A percentile compares a stretch with the other conserved stretches of the same genome.
phyloP scores from a whole-genome alignment of 2,329 filamentous ascomycete genomes.

The Fusarium sp. region DNA sequence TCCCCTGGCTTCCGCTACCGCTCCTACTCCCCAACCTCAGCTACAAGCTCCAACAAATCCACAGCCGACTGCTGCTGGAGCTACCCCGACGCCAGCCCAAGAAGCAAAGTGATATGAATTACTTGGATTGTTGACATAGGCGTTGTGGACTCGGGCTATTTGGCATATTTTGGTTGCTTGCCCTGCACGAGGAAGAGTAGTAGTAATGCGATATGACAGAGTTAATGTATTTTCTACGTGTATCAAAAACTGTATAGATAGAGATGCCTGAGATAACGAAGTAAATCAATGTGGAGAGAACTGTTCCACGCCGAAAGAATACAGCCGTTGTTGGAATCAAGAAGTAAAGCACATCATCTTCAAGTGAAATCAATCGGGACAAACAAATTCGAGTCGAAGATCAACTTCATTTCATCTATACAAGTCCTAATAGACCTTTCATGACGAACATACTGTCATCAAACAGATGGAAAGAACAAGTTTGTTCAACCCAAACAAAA shows the following conservation, averaged over 20 bases:
- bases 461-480: constrained; percentile 10
- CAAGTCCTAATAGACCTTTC: constrained; percentile 12
- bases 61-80: background rate
- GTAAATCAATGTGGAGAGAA: background rate
- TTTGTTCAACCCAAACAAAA: background rate
- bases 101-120: background rate
- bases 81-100: background rate
- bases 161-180: background rate
- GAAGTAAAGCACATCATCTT: background rate
- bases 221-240: background rate
- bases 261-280: background rate
- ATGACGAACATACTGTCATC: background rate
- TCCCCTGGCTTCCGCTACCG: background rate
- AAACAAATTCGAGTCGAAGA: background rate
- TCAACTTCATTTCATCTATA: constrained; percentile 30
- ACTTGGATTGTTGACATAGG: background rate
- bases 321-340: background rate
- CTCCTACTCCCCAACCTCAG: constrained; percentile 1
- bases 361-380: background rate
- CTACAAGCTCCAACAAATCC: constrained; percentile 2
- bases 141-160: background rate
- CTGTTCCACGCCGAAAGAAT: background rate
- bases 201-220: constrained; percentile 1
- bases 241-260: constrained; percentile 5
- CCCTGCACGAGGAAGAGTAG: background rate